Evolutionary conservation across 306 rosid genomes (phyloP).

Genomic region (Lathyrus aphaca): DNA sequence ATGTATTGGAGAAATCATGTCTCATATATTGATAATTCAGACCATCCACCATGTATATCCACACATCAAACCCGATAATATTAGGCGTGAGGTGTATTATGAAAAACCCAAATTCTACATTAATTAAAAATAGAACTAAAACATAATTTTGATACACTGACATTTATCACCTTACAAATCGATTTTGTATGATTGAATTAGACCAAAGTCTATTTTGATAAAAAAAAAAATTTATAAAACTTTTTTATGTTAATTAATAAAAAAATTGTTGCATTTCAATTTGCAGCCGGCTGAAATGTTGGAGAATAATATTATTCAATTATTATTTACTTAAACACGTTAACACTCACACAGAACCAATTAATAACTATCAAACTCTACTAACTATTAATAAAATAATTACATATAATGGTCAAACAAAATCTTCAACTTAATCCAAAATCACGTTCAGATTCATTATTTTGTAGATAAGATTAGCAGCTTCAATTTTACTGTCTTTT

Average conservation of each 20-base stretch:
- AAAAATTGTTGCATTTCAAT: constrained; percentile 12
- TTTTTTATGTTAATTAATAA: background rate
- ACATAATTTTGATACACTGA: too few relatives aligned
- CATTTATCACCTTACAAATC: too few relatives aligned
- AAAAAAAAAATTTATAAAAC: too few relatives aligned
- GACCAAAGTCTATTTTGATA: too few relatives aligned
- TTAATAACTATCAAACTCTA: constrained; percentile 1
- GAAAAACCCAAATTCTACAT: too few relatives aligned
- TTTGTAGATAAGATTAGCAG: constrained; percentile 37
- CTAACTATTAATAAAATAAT: constrained; percentile 4
- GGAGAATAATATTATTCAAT: background rate
- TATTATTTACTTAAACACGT: background rate
- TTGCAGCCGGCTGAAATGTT: constrained; percentile 37
- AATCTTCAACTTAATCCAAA: constrained; percentile 31
- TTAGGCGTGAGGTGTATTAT: too few relatives aligned
- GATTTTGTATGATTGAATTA: too few relatives aligned
- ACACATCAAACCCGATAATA: too few relatives aligned
- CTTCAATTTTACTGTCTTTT: constrained; percentile 24
- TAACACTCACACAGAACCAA: constrained; percentile 10
- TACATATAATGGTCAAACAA: constrained; percentile 14
- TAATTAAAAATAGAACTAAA: too few relatives aligned
- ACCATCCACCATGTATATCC: too few relatives aligned
- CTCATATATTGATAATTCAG: too few relatives aligned
- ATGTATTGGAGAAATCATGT: too few relatives aligned
- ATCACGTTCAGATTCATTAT: background rate